Percentiles rank a stretch among this genome's conserved stretches.
Conservation (phyloP, 2,329 filamentous ascomycete genomes). For the Aspergillus awamori region DNA sequence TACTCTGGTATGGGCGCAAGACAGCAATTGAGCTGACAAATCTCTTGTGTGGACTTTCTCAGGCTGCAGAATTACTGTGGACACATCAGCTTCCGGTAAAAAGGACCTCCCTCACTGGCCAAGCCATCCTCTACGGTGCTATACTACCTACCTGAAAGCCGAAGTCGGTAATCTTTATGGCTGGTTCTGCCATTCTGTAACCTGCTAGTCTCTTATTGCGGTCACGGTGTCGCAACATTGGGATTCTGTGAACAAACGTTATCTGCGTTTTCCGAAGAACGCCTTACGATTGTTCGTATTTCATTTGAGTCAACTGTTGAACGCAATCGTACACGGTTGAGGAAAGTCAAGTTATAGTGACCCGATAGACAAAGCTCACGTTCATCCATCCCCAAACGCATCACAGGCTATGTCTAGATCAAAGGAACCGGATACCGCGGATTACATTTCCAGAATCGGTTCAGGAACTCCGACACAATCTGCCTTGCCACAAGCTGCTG, state of each 20-base stretch:
- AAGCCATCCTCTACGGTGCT: not conserved
- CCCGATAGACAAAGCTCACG: constrained; percentile 1
- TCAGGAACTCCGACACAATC: constrained; percentile 5
- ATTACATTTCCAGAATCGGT: constrained; percentile 4
- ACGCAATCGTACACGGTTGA: not conserved
- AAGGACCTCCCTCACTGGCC: not conserved
- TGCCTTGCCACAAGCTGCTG: constrained; percentile 10
- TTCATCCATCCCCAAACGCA: not conserved
- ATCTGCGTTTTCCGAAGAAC: not conserved
- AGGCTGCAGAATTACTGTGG: not conserved
- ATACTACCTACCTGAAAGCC: not conserved
- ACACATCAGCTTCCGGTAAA: not conserved
- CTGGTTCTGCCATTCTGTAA: not conserved
- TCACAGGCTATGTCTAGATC: not conserved
- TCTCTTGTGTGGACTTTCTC: not conserved
- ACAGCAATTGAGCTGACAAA: not conserved
- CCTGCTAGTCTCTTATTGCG: not conserved
- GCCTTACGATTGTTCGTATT: not conserved
- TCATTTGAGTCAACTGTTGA: too few species aligned
- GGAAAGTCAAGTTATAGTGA: not conserved
- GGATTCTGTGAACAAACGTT: not conserved
- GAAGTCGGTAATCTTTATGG: not conserved
- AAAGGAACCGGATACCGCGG: not conserved
- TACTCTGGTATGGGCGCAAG: not conserved
- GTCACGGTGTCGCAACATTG: not conserved